Base-by-base conservation (phyloP, 2,329 filamentous ascomycete genomes). In the Ceratocystis cubensis region DNA sequence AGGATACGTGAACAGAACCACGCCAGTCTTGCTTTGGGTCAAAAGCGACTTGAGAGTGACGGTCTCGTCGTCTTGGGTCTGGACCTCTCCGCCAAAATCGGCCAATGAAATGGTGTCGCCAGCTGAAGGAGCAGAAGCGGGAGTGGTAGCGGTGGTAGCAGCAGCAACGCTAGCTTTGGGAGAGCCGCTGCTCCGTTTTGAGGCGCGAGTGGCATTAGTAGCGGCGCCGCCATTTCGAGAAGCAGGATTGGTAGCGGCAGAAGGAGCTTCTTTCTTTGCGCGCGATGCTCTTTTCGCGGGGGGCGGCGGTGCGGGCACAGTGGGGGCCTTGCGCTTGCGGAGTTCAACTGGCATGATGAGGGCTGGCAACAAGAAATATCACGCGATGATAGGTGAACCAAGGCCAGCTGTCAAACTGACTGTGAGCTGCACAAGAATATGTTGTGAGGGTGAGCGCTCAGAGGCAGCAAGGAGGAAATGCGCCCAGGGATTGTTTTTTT, bases 1-100 rank as follows among this genome's bases (percentile, higher is more conserved):
- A 68, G 94, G 94, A 74, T 97, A 97, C 41, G 92, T 96, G 76
- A 99, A 96, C 37, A 97, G 79, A 44, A 96, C 90, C 56, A 97
- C 88, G 30, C 93, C 94, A 45, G 83, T 81, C 77, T 89, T 86
- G 82, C 91, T 96, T 73, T 88, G 83, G 64, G 91, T 87, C 62
- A 96, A 82, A 28, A 99, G 84, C 71, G 85, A 80, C 78, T 90
- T 88, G 68, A 99, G 79, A 1, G 85, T 91, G 5, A 88, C 91
- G 78, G 88, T 89, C 65, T 81, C 79, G 72, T 91, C 91, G 70
- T 96, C 90, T 70, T 97, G 86, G 69, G 88, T 94, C 79, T 94
- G 85, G 70, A 99, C 78, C 73, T 94, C 86, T 70, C 84, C 84
- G 70, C 84, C 84, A 72, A 87, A 87, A 67, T 75, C 79, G 53